Evolutionary conservation across 306 rosid species (phyloP), one percentile per base, ranked within the genome.

Genomic region (Prunus armeniaca): DNA sequence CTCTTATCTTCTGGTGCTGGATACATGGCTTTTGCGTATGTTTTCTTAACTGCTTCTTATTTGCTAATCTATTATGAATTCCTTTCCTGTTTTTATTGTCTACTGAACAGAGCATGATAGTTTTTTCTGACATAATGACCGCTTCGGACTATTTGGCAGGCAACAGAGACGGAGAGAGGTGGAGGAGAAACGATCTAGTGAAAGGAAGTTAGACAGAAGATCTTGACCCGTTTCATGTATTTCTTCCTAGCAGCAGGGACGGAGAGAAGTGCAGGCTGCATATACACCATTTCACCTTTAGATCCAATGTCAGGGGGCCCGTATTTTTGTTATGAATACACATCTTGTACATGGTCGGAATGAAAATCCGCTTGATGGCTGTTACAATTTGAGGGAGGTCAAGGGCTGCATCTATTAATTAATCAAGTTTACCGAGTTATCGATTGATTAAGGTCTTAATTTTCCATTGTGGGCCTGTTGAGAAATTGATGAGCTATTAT

Each of bases 1-100:
- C 73, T 92, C 69, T 58, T 90, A 47, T 87, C 97, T 75, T 91
- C 96, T 81, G 93, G 97, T 51, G 84, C 91, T 27, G 97, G 99
- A 69, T 92, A 92, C 89, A 80, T 86, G 91, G 90, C 84, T 77
- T 90, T 90, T 87, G 97, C 89, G 98, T 92, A 86, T 79, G 97
- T 85, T 45, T 41, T 75, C 19, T 70, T 25, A 71, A 45, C 70
- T 18, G 43, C 60, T 55, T 55, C 50, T 63, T 47, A 34, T 66
- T 7, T 72, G n/a, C 80, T 49, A 45, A 63, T 27, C 60, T 30
- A 38, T n/a, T n/a, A 2, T 41, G 24, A 38, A 41, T 73, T 60
- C 45, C 75, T 46, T 19, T 20, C 57, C 17, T 56, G 27, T 79
- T 56, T 27, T 61, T 65, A 72, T 77, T 75, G 55, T 75, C 55